These are phyloP conservation scores for Escovopsis sp. DNA, from an alignment of 2,329 filamentous ascomycete genomes.

Conservation along the genomic window DNA sequence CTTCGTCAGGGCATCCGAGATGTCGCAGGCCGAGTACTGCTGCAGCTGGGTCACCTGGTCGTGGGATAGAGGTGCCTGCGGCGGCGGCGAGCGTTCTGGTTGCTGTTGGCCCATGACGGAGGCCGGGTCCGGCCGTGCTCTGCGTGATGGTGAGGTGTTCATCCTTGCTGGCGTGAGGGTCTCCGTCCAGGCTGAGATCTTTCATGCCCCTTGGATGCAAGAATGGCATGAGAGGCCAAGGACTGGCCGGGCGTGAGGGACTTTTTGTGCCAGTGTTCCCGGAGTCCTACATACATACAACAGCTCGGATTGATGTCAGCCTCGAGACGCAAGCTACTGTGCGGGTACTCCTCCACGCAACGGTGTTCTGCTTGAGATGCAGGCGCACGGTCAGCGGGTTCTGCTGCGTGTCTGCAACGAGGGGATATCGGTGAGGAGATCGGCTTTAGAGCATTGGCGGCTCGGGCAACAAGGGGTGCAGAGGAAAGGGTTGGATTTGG, in stretches of 20 bases:
- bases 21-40: constrained; percentile 36
- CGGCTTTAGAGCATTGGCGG: background rate
- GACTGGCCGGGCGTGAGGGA: no score
- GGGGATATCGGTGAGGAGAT: constrained; percentile 1
- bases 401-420: background rate
- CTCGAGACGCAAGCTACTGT: background rate
- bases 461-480: background rate
- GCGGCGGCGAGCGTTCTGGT: background rate
- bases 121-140: background rate
- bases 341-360: background rate
- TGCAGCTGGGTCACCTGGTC: constrained; percentile 15
- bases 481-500: background rate
- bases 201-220: no score
- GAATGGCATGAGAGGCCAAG: no score
- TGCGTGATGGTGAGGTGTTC: background rate
- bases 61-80: constrained; percentile 3
- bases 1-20: constrained; percentile 60
- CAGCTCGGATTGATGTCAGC: background rate
- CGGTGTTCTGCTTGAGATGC: background rate
- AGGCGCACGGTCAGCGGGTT: constrained; percentile 1
- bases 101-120: background rate
- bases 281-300: background rate
- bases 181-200: background rate
- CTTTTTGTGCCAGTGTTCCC: background rate
- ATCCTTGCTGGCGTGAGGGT: background rate